A percentile compares a stretch with the other conserved stretches of the same genome.
These are phyloP conservation scores for Aethionema arabicum DNA, from an alignment of 345 rosid genomes.

Conservation along the genomic window DNA sequence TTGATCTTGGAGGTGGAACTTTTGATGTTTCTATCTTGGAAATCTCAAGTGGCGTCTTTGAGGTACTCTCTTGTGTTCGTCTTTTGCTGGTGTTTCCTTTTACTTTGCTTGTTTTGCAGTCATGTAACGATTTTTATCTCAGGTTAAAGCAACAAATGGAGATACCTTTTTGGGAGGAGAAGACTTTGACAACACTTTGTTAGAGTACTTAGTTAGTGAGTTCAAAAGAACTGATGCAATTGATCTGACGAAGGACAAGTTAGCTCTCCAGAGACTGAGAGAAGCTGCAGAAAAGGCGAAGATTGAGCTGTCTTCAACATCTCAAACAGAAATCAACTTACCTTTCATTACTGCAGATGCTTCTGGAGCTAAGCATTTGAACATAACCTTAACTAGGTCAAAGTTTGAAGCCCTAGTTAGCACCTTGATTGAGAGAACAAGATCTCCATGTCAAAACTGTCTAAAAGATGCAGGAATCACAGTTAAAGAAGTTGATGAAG, in stretches of 20 bases:
- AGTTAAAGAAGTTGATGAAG: constrained; percentile 42
- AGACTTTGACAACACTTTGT: constrained; percentile 48
- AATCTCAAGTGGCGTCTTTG: constrained; percentile 54
- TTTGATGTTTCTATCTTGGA: constrained; percentile 52
- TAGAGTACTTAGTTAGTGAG: constrained; percentile 47
- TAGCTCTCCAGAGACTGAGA: constrained; percentile 51
- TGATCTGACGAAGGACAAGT: constrained; percentile 48
- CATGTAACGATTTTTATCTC: background rate
- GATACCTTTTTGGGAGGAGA: constrained; percentile 57
- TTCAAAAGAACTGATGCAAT: constrained; percentile 41
- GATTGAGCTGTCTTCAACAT: constrained; percentile 47
- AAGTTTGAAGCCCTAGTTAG: constrained; percentile 44
- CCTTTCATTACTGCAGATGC: constrained; percentile 52
- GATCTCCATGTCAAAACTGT: constrained; percentile 42
- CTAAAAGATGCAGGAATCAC: constrained; percentile 49
- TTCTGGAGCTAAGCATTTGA: constrained; percentile 50
- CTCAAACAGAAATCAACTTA: constrained; percentile 50
- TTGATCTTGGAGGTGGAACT: constrained; percentile 54
- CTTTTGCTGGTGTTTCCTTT: background rate
- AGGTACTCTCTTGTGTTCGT: constrained; percentile 33
- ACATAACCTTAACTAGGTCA: constrained; percentile 45
- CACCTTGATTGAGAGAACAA: constrained; percentile 43
- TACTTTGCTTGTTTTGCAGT: background rate
- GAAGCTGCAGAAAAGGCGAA: constrained; percentile 55
- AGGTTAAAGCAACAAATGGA: constrained; percentile 58